Conservation (phyloP, 371 early-diverging fungal genomes). For the Umbelopsis sp. region DNA sequence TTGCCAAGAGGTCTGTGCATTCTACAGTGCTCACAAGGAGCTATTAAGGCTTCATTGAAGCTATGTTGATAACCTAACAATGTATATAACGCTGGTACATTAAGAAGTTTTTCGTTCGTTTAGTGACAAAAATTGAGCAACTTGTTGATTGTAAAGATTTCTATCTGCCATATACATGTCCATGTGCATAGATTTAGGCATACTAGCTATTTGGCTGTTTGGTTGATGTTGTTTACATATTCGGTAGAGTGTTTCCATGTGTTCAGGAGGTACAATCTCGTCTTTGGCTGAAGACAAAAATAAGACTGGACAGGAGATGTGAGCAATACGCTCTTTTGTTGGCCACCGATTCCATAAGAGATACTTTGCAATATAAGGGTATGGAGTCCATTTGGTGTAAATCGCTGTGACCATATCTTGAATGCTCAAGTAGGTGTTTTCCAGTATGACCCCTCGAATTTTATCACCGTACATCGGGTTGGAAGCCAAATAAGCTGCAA, state of each 20-base stretch:
- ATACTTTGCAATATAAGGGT: slow-evolving; percentile 39
- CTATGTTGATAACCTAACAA: not conserved
- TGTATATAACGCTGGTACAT: not conserved
- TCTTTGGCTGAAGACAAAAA: slow-evolving; percentile 41
- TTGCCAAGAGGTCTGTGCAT: no score
- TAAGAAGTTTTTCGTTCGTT: not conserved
- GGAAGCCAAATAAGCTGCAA: slow-evolving; percentile 31
- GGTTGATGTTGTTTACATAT: slow-evolving; percentile 9
- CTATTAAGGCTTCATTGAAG: no score
- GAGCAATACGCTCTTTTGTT: slow-evolving; percentile 24
- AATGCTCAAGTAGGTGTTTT: slow-evolving; percentile 50
- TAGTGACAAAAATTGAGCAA: not conserved
- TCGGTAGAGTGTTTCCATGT: slow-evolving; percentile 30
- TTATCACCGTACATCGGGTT: not conserved
- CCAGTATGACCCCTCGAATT: slow-evolving; percentile 39
- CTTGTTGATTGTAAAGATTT: not conserved
- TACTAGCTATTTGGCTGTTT: slow-evolving; percentile 15
- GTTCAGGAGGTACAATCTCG: slow-evolving; percentile 40
- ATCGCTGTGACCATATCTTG: slow-evolving; percentile 40
- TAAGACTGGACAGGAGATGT: slow-evolving; percentile 30
- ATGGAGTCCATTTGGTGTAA: slow-evolving; percentile 48
- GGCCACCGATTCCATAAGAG: slow-evolving; percentile 49
- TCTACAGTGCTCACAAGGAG: no score
- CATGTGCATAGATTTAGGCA: slow-evolving; percentile 35
- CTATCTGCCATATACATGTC: slow-evolving; percentile 31